Evolutionary conservation across 2,329 filamentous ascomycete species (phyloP).

Genomic region (Penicillium sp.): DNA sequence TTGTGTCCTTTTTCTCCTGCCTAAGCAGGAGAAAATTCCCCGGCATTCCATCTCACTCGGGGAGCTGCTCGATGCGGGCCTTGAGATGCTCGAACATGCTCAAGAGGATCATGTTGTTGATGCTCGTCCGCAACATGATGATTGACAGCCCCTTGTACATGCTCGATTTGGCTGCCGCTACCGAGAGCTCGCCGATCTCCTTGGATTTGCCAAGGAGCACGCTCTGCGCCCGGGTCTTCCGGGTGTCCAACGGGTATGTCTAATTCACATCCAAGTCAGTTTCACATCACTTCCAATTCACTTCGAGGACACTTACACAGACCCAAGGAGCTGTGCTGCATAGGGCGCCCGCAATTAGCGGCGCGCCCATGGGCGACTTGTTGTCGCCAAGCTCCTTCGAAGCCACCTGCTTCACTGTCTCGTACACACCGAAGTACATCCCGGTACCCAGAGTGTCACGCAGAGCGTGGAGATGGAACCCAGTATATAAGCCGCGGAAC

Average conservation of each 20-base stretch:
- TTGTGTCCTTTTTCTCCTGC: neutral
- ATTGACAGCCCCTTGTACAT: constrained; percentile 48
- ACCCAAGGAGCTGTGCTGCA: constrained; percentile 47
- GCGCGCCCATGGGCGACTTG: constrained; percentile 40
- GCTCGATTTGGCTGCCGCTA: constrained; percentile 39
- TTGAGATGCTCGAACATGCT: constrained; percentile 45
- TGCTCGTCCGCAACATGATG: constrained; percentile 41
- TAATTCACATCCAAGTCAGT: constrained; percentile 15
- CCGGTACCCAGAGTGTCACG: constrained; percentile 44
- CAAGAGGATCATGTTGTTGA: constrained; percentile 48
- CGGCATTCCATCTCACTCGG: constrained; percentile 13
- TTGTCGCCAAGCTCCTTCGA: constrained; percentile 42
- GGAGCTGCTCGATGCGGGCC: constrained; percentile 39
- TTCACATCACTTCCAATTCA: neutral
- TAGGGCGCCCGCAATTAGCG: constrained; percentile 43
- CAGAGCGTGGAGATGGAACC: constrained; percentile 42
- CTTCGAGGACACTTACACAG: constrained; percentile 33
- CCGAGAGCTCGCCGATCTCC: constrained; percentile 39
- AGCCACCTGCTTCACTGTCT: constrained; percentile 44
- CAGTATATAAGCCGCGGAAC: constrained; percentile 42
- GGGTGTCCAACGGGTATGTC: constrained; percentile 47
- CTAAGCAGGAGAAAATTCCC: too few relatives aligned
- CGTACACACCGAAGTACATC: constrained; percentile 45
- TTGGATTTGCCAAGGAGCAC: constrained; percentile 41
- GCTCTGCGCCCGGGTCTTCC: constrained; percentile 47